Evolutionary conservation across 352 stramenopile species (phyloP).

Genomic region (Globisporangium uncinulatum): DNA sequence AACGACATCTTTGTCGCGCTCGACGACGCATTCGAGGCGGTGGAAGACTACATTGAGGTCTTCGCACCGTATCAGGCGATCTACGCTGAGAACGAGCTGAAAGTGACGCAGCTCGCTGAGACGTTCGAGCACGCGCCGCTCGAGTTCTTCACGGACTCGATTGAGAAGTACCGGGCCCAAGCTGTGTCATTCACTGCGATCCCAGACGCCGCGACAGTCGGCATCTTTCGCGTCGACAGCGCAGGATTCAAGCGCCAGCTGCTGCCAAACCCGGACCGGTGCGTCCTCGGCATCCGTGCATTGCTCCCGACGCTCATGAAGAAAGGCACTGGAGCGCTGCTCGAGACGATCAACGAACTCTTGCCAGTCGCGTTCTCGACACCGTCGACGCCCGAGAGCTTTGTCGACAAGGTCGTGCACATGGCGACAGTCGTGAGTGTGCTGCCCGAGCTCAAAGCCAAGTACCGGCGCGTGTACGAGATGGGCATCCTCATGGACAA

Average conservation of each 20-base stretch:
- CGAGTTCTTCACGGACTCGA: slow-evolving; percentile 75
- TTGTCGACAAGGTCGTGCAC: slow-evolving; percentile 87
- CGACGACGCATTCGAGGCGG: slow-evolving; percentile 71
- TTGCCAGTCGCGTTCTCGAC: slow-evolving; percentile 80
- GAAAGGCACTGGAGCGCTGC: slow-evolving; percentile 55
- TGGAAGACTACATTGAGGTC: slow-evolving; percentile 86
- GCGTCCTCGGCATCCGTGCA: slow-evolving; percentile 73
- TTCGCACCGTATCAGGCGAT: slow-evolving; percentile 88
- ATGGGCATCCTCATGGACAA: slow-evolving; percentile 91
- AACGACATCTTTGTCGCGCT: slow-evolving; percentile 83
- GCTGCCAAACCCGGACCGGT: slow-evolving; percentile 86
- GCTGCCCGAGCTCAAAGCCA: slow-evolving; percentile 60
- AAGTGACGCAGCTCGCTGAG: slow-evolving; percentile 54
- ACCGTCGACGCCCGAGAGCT: slow-evolving; percentile 60
- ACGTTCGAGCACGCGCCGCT: slow-evolving; percentile 69
- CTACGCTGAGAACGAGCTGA: slow-evolving; percentile 80
- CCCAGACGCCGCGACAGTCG: slow-evolving; percentile 75
- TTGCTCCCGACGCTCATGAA: slow-evolving; percentile 91
- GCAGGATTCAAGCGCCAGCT: slow-evolving; percentile 81
- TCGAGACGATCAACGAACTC: slow-evolving; percentile 81
- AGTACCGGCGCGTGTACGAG: slow-evolving; percentile 77
- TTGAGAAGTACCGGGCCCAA: slow-evolving; percentile 82
- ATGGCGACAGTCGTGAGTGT: slow-evolving; percentile 67
- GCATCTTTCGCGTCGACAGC: slow-evolving; percentile 92
- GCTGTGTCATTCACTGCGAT: slow-evolving; percentile 79